Evolutionary conservation across 2,329 filamentous ascomycete genomes (phyloP).

Genomic region (Cordyceps javanica): DNA sequence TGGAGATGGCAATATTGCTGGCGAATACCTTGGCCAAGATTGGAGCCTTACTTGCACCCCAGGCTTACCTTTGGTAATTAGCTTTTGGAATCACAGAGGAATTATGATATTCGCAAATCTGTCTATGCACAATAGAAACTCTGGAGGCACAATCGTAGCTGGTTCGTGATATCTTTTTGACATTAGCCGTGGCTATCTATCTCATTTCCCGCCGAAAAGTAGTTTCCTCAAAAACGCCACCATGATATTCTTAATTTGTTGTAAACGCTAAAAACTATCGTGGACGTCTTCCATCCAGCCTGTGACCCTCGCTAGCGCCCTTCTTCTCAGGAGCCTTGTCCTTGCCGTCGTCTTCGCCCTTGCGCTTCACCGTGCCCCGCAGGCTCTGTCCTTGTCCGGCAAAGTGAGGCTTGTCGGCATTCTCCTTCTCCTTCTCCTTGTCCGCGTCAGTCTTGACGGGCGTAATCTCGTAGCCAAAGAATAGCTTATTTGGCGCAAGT

Average conservation of each 20-base stretch:
- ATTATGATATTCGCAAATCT: neutral
- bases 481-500: slow-evolving; percentile 81
- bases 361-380: slow-evolving; percentile 64
- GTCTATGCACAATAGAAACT: neutral
- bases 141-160: neutral
- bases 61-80: neutral
- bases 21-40: neutral
- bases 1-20: neutral
- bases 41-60: neutral
- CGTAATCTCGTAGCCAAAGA: slow-evolving; percentile 93
- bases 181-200: neutral
- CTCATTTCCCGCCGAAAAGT: neutral
- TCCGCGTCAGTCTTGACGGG: slow-evolving; percentile 76
- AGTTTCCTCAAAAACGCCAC: slow-evolving; percentile 1
- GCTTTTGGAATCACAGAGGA: neutral
- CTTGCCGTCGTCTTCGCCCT: slow-evolving; percentile 47
- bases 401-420: slow-evolving; percentile 67
- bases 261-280: slow-evolving; percentile 17
- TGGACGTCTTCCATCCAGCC: slow-evolving; percentile 37
- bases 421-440: slow-evolving; percentile 57
- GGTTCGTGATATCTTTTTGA: neutral
- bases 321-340: slow-evolving; percentile 43
- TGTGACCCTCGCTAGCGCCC: slow-evolving; percentile 34
- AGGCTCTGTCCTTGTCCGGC: slow-evolving; percentile 80
- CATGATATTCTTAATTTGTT: neutral